Base-by-base conservation (phyloP, 2,329 filamentous ascomycete genomes). In the Ceratocystiopsis sp. region DNA sequence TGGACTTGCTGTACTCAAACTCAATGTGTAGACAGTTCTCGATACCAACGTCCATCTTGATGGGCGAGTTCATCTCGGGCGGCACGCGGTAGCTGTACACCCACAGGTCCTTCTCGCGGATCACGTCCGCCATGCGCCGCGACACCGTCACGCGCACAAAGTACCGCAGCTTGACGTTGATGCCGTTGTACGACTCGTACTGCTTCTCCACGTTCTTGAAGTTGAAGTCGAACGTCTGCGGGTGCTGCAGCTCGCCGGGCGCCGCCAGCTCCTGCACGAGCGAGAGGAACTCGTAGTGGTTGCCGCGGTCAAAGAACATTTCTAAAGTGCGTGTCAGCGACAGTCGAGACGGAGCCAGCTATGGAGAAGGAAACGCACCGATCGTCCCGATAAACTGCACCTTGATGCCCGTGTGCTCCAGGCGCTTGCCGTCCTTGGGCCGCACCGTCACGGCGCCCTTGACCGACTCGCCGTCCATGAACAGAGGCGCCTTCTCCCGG, bases 131-230 rank as follows among this genome's bases (percentile, higher is more conserved):
- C 86, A 98, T 96, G 59, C 91, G 78, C 56, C 91, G 78, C 42
- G 86, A 93, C 40, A 98, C 91, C 34, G 91, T 98, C 53, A 96
- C 91, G 53, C 87, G 83, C 45, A 96, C 80, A 64, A 96, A 96
- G 74, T 98, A 98, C 53, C 91, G 86, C 59, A 98, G 75, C 69
- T 94, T 93, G 56, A 98, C 91, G 59, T 98, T 98, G 75, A 98
- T 98, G 58, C 91, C 91, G 60, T 94, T 93, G 72, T 98, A 98
- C 51, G 87, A 95, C 66, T 98, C 93, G 71, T 98, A 98, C 63
- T 93, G 87, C 71, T 98, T 98, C 73, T 98, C 91, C 55, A 98
- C 86, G 62, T 96, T 98, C 64, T 96, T 96, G 76, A 98, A 98
- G 68, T 95, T 93, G 75, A 98, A 98, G 53, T 93, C 85, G 62